Evolutionary conservation across 2,329 filamentous ascomycete genomes (phyloP), one percentile per base, ranked within the genome.

Genomic region (Curvularia eragrostidis): DNA sequence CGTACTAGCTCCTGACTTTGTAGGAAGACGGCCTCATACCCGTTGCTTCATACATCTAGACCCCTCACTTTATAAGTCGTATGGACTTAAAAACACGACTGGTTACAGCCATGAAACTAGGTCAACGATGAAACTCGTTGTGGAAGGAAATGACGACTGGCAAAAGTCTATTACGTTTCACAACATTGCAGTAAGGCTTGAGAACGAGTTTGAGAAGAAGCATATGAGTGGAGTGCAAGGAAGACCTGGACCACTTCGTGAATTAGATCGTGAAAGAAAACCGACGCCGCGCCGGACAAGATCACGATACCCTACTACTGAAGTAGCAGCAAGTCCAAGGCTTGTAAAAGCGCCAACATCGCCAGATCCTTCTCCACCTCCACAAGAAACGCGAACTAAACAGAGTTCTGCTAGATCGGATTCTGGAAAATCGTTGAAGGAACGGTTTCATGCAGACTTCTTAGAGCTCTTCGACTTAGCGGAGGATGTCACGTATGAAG

Each of bases 41-140:
- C 34, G 48, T 19, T 62, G 41, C 42, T 56, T 59, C 19, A 28
- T 64, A 15, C 60, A 56, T 52, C 52, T 64, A 15, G 26, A 60
- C 42, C 48, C 54, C 9, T n/a, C 6, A 5, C 36, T 56, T 8
- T 64, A 64, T 52, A 3, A 1, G 44, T 2, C 24, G 3, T 60
- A 60, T 34, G 21, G 43, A 6, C 4, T 64, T 41, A n/a, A 58
- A 8, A 62, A 64, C 32, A 60, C 44, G 3, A 54, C 28, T 3
- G 23, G 48, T 21, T 62, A 43, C 3, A 64, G 62, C 21, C 30
- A 64, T 15, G 41, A 64, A 56, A 64, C 62, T 54, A 54, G 46
- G 24, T 52, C 32, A 47, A 64, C 19, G n/a, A 60, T 64, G 3
- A 59, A 61, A 51, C 47, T 21, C n/a, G 23, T 58, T 19, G 46